These are phyloP conservation scores for Syzygium malaccense DNA, from an alignment of 441 rosid genomes.

Conservation along the genomic window DNA sequence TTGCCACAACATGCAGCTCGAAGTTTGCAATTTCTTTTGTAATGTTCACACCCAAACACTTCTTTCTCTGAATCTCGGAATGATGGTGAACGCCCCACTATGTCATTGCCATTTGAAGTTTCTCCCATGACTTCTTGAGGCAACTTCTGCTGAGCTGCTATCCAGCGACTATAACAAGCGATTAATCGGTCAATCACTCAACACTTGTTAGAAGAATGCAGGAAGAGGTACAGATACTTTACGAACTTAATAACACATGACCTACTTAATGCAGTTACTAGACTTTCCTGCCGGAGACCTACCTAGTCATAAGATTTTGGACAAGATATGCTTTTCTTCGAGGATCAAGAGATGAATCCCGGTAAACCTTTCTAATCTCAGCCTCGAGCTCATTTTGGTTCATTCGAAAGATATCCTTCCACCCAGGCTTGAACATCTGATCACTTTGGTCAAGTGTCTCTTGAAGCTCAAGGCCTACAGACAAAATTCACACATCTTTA, in stretches of 20 bases:
- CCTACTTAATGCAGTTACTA: neutral
- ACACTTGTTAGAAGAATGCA: neutral
- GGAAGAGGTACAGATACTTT: neutral
- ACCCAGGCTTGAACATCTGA: slow-evolving; percentile 91
- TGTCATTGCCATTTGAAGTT: slow-evolving; percentile 44
- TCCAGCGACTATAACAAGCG: slow-evolving; percentile 65
- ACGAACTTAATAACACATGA: neutral
- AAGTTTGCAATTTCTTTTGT: slow-evolving; percentile 89
- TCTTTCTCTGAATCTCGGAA: slow-evolving; percentile 58
- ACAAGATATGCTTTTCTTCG: slow-evolving; percentile 76
- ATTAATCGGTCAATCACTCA: neutral
- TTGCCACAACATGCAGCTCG: slow-evolving; percentile 90
- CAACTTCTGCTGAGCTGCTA: slow-evolving; percentile 70
- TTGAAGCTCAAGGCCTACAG: slow-evolving; percentile 37
- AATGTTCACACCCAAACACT: slow-evolving; percentile 87
- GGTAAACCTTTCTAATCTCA: slow-evolving; percentile 71
- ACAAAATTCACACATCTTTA: neutral
- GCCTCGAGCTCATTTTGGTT: slow-evolving; percentile 87
- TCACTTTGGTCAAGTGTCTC: slow-evolving; percentile 64
- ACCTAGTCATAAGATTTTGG: slow-evolving; percentile 85
- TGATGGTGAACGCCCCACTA: slow-evolving; percentile 60
- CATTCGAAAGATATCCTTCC: slow-evolving; percentile 99
- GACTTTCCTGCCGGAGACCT: neutral
- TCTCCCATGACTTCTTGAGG: slow-evolving; percentile 38
- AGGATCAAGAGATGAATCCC: slow-evolving; percentile 82